Percentiles rank a stretch among this genome's conserved stretches.
phyloP scores from a whole-genome alignment of 345 rosid species.

The Noccaea caerulescens region DNA sequence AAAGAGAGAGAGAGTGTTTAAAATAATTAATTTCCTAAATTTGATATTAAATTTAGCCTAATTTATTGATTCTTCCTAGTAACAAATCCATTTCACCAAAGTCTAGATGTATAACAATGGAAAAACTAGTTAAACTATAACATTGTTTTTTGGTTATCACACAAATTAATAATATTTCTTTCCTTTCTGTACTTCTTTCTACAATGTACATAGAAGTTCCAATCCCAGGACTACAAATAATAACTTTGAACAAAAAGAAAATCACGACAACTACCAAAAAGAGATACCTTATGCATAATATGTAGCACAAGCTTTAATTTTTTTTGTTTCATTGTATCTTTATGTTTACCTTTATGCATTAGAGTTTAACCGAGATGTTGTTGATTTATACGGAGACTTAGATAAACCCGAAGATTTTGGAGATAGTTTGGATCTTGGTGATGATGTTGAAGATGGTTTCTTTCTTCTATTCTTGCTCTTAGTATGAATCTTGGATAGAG shows the following conservation, averaged over 20 bases:
- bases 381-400: constrained; percentile 34
- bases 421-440: constrained; percentile 44
- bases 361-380: constrained; percentile 31
- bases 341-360: constrained; percentile 25
- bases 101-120: background rate
- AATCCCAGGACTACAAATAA: constrained; percentile 12
- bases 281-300: background rate
- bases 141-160: background rate
- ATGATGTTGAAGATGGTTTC: constrained; percentile 39
- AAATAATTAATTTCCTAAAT: background rate
- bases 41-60: background rate
- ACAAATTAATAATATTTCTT: background rate
- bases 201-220: background rate
- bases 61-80: background rate
- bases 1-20: background rate
- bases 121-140: too few relatives aligned
- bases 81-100: background rate
- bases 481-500: constrained; percentile 27
- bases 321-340: background rate
- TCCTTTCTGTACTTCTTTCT: background rate
- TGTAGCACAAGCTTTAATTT: constrained; percentile 1
- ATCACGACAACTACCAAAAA: constrained; percentile 19
- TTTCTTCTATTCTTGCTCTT: constrained; percentile 39
- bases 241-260: constrained; percentile 19
- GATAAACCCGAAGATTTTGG: constrained; percentile 40